phyloP scores from a whole-genome alignment of 805 yeast species.

The Spathaspora hagerdaliae region DNA sequence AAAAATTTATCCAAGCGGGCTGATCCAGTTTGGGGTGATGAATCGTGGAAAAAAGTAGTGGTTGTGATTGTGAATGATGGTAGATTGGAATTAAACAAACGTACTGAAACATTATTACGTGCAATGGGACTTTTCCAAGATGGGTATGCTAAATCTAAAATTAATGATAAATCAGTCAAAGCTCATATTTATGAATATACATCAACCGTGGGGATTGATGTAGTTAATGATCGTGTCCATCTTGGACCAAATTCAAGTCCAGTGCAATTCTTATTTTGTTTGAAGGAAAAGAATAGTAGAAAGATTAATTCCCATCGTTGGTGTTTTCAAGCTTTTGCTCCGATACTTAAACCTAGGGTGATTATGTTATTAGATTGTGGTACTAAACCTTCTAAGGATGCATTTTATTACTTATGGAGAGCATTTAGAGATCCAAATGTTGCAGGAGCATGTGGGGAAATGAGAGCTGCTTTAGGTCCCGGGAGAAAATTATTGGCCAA shows the following conservation, averaged over 20 bases:
- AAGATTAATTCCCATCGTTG: slow-evolving; percentile 96
- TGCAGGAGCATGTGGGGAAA: slow-evolving; percentile 98
- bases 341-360: slow-evolving; percentile 74
- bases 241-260: slow-evolving; percentile 70
- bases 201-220: slow-evolving; percentile 80
- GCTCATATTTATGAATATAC: slow-evolving; percentile 94
- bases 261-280: slow-evolving; percentile 81
- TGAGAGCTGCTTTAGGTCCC: slow-evolving; percentile 77
- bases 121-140: slow-evolving; percentile 92
- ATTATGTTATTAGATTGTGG: slow-evolving; percentile 91
- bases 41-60: slow-evolving; percentile 91
- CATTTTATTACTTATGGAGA: slow-evolving; percentile 87
- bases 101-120: slow-evolving; percentile 75
- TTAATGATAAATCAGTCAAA: slow-evolving; percentile 74
- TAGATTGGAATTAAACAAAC: slow-evolving; percentile 73
- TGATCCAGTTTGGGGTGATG: slow-evolving; percentile 85
- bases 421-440: slow-evolving; percentile 76
- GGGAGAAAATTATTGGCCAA: slow-evolving; percentile 50
- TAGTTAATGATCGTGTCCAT: slow-evolving; percentile 62
- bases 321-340: slow-evolving; percentile 92
- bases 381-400: slow-evolving; percentile 80
- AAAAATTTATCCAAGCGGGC: slow-evolving; percentile 64
- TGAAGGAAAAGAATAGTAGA: slow-evolving; percentile 83
- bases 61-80: slow-evolving; percentile 92
- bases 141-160: slow-evolving; percentile 89